phyloP scores from a whole-genome alignment of 1,139 yeast genomes.

The Debaryomycetaceae sp. region DNA sequence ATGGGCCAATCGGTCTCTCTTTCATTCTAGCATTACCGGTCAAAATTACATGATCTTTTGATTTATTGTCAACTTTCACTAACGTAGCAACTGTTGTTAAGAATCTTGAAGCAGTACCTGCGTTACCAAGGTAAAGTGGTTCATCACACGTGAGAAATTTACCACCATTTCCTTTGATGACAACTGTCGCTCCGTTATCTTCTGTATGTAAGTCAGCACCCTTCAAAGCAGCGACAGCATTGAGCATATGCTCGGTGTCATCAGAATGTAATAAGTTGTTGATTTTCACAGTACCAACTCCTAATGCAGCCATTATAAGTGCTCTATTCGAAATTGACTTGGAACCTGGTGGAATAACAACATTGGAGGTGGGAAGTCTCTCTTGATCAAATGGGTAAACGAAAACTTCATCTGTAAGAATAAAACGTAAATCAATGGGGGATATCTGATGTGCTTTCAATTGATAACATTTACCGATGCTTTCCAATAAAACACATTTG shows the following conservation, averaged over 20 bases:
- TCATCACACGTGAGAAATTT: constrained; percentile 53
- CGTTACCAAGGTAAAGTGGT: constrained; percentile 87
- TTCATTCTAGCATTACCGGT: constrained; percentile 98
- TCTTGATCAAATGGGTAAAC: constrained; percentile 52
- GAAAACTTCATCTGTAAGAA: constrained; percentile 77
- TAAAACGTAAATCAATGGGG: constrained; percentile 76
- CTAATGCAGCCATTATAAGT: constrained; percentile 85
- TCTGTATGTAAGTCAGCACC: constrained; percentile 83
- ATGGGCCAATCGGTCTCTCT: constrained; percentile 95
- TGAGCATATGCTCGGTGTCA: constrained; percentile 92
- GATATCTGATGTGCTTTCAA: constrained; percentile 80
- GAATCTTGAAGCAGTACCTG: constrained; percentile 97
- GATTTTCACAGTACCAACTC: constrained; percentile 77
- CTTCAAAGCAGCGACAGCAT: constrained; percentile 72
- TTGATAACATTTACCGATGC: constrained; percentile 87
- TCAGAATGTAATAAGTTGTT: constrained; percentile 89
- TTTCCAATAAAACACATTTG: constrained; percentile 77
- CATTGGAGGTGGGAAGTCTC: constrained; percentile 40
- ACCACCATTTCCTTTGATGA: constrained; percentile 87
- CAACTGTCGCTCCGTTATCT: constrained; percentile 85
- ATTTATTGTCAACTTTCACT: constrained; percentile 40
- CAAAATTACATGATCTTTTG: constrained; percentile 50
- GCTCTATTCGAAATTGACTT: constrained; percentile 97
- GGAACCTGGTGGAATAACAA: constrained; percentile 89
- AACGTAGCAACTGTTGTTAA: constrained; percentile 87